Base-by-base conservation (phyloP, 768 basidiomycete species). In the Russula virescens region DNA sequence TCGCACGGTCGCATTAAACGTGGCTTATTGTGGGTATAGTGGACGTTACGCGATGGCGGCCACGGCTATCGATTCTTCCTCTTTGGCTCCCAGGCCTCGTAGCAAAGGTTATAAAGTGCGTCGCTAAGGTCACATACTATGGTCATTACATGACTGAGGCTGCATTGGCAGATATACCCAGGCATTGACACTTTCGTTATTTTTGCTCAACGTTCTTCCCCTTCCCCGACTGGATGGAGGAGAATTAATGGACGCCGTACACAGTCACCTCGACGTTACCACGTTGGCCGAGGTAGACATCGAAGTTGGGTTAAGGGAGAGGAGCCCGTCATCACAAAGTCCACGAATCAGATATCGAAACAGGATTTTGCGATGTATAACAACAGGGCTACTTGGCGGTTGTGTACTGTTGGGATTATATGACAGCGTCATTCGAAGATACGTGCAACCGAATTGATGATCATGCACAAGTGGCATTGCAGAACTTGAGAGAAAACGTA, bases 141-240 rank as follows among this genome's bases (percentile, higher is more conserved):
- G 16, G 34, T 1, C 19, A 21, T 21, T 26, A 31, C 25, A 25
- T 34, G 14, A 51, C 43, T 49, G 16, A 60, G 51, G 42, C 8
- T 16, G 8, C 18, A 8, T 52, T 23, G 34, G 18, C 46, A 88
- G 89, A 63, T 89, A 89, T 63, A 72, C 85, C 62, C 73, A 76
- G 38, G 81, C 83, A 69, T 79, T 89, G 2, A 84, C 85, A n/a
- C 72, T 94, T 35, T 93, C 91, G 3, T 76, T 95, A 1, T 93
- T 83, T 71, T 73, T 93, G 61, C 85, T 94, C 76, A 95, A 95
- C 71, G 80, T 91, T 28, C 78, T 94, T 25, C 91, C 93, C 0
- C 71, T 94, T 38, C 81, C 82, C 2, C 75, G 76, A 52, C 77
- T 94, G 21, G 93, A 95, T 63, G 93, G 93, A 28, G 74, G 78